phyloP scores from a whole-genome alignment of 139 green algal genomes.

The Pleodorina starrii region DNA sequence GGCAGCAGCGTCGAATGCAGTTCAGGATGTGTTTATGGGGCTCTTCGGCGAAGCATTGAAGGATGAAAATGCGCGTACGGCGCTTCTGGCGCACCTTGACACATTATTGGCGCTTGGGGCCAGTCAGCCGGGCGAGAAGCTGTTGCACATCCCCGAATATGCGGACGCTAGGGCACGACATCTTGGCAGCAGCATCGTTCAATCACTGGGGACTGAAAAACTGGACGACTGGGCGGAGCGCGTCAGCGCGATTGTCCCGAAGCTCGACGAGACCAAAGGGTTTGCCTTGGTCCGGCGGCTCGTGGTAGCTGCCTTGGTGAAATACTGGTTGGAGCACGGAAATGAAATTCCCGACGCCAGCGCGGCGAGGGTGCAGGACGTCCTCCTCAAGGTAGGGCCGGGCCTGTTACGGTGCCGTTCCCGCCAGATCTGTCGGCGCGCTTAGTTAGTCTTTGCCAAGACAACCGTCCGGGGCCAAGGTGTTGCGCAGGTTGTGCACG shows the following conservation, averaged over 20 bases:
- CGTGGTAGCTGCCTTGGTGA: not conserved
- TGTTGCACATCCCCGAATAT: constrained; percentile 24
- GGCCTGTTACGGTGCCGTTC: too few species aligned
- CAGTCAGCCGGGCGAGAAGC: not conserved
- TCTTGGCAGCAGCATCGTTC: not conserved
- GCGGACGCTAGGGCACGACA: not conserved
- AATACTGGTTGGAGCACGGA: not conserved
- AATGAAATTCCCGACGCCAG: not conserved
- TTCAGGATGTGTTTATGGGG: constrained; percentile 13
- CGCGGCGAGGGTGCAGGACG: not conserved
- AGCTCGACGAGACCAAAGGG: not conserved
- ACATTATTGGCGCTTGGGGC: not conserved
- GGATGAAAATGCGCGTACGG: not conserved
- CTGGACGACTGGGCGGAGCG: not conserved
- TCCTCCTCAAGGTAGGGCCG: constrained; percentile 29
- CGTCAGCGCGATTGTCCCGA: not conserved
- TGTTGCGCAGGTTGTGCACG: too few species aligned
- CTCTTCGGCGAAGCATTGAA: not conserved
- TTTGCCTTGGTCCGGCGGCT: not conserved
- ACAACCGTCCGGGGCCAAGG: too few species aligned
- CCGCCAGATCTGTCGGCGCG: too few species aligned
- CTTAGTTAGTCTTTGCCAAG: too few species aligned
- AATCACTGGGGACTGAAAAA: not conserved
- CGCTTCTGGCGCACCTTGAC: constrained; percentile 9
- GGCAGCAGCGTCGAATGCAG: not conserved